These are phyloP conservation scores for Fistulifera solaris DNA, from an alignment of 108 stramenopile genomes.

Conservation along the genomic window DNA sequence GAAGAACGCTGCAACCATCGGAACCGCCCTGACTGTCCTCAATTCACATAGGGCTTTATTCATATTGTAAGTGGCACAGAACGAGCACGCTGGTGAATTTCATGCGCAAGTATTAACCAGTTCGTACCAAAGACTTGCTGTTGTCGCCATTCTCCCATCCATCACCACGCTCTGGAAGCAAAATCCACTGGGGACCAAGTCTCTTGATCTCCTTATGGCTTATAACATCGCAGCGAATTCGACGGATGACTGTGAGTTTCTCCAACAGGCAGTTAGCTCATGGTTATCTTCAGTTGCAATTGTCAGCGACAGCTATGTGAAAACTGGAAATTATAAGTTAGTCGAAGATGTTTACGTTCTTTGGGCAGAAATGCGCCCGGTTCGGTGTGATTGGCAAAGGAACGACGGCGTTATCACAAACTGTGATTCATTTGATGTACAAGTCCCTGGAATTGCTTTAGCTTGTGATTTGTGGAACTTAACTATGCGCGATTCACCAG, in stretches of 20 bases:
- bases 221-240: constrained; percentile 38
- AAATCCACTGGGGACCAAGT: constrained; percentile 24
- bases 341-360: constrained; percentile 25
- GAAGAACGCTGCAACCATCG: constrained; percentile 72
- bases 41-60: constrained; percentile 64
- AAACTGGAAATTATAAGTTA: background rate
- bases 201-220: constrained; percentile 49
- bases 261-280: constrained; percentile 29
- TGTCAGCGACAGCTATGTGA: background rate
- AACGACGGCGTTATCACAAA: constrained; percentile 30
- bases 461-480: background rate
- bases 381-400: constrained; percentile 47
- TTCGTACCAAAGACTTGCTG: constrained; percentile 11
- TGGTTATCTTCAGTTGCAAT: background rate
- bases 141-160: constrained; percentile 40
- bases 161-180: constrained; percentile 18
- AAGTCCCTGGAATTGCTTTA: background rate
- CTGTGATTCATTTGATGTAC: constrained; percentile 6
- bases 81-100: constrained; percentile 1
- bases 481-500: background rate
- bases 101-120: background rate
- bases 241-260: constrained; percentile 41
- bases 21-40: constrained; percentile 65
- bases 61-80: constrained; percentile 39
- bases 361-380: constrained; percentile 47